Evolutionary conservation across 805 yeast species (phyloP), one percentile per base, ranked within the genome.

Genomic region (Torulaspora microellipsoides): DNA sequence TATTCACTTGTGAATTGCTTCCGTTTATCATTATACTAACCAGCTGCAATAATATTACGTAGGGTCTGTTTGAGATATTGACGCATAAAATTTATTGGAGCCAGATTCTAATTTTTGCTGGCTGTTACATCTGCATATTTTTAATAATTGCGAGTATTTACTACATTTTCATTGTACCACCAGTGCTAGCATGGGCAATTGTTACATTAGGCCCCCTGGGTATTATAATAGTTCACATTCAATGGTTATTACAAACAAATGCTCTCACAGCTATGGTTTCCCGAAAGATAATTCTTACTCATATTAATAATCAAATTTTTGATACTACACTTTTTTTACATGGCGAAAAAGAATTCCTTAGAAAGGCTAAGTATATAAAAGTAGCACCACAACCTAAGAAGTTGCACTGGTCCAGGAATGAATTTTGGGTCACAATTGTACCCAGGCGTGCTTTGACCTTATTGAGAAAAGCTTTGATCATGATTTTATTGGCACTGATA

Each of bases 201-300:
- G 14, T 62, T 9, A 33, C 60, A 5, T 40, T 63, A 29, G 69
- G 69, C 1, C 66, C 68, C 6, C 31, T 63, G 34, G 68, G 69
- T 8, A 36, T 59, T 11, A 31, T 58, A 2, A 40, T 62, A 20
- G 63, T 56, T 11, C 59, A 59, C 30, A 40, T 61, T 5, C 66
- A 65, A 39, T 60, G 65, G 59, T 9, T 63, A 3, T 23, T 63
- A 13, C 58, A 59, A 31, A 52, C 64, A 1, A 60, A 57, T 45
- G 51, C 60, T 4, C 31, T 62, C 6, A 53, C 67, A 1, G 43
- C 53, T 13, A 31, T 53, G 8, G 43, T 61, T 27, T 52, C 57
- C 13, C 54, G 57, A 35, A 49, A 52, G 12, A 38, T 64, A 15
- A 36, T 62, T 3, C 39, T 62, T 11, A 49, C 62, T 4, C 51